Evolutionary conservation across 1,284 basidiomycete species (phyloP).

Genomic region (Heterobasidion annosum): DNA sequence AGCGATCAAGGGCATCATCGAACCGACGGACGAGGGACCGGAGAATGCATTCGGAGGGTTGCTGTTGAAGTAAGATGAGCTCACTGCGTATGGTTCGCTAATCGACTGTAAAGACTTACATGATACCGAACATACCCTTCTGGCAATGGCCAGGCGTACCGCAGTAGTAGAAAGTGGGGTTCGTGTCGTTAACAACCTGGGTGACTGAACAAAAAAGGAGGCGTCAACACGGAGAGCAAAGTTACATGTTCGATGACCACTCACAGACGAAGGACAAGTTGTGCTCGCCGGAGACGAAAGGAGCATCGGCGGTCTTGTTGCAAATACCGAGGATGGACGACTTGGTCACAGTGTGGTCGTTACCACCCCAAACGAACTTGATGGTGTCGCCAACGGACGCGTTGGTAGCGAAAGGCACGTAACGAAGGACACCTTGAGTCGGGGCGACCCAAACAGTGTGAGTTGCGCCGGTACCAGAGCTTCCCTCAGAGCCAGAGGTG

Average conservation of each 20-base stretch:
- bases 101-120: constrained; percentile 23
- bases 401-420: constrained; percentile 64
- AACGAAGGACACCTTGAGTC: constrained; percentile 64
- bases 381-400: constrained; percentile 69
- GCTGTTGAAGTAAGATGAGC: constrained; percentile 3
- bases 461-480: constrained; percentile 41
- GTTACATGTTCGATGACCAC: background rate
- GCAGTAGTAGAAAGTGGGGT: constrained; percentile 67
- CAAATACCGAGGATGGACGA: constrained; percentile 54
- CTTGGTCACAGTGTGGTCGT: constrained; percentile 74
- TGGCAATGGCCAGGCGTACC: constrained; percentile 56
- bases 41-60: constrained; percentile 48
- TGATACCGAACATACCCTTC: constrained; percentile 78
- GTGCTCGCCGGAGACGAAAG: constrained; percentile 57
- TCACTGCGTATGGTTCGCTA: constrained; percentile 4
- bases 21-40: constrained; percentile 34
- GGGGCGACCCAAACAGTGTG: constrained; percentile 73
- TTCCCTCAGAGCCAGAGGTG: constrained; percentile 14
- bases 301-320: constrained; percentile 54
- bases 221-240: constrained; percentile 13
- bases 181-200: constrained; percentile 63
- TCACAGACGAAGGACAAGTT: constrained; percentile 43
- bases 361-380: constrained; percentile 64
- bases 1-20: constrained; percentile 41
- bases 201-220: constrained; percentile 30